phyloP scores from a whole-genome alignment of 768 basidiomycete species.

The Postia placenta region DNA sequence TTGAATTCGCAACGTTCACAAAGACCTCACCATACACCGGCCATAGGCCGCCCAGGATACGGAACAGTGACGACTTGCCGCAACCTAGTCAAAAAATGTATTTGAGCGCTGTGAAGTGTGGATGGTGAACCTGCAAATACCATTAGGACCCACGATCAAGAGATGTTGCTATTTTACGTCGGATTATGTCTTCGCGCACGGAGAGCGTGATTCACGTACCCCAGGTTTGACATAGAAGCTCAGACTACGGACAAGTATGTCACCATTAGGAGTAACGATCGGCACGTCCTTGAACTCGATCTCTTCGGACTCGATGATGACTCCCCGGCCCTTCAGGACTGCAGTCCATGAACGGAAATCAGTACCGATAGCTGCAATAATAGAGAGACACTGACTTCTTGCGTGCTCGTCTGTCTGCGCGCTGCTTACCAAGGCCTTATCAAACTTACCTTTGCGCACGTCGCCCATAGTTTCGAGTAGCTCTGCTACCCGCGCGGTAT shows the following conservation, averaged over 20 bases:
- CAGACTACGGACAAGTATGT: slow-evolving; percentile 77
- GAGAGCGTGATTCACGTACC: slow-evolving; percentile 36
- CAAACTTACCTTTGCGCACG: slow-evolving; percentile 74
- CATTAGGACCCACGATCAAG: slow-evolving; percentile 92
- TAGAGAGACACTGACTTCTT: slow-evolving; percentile 45
- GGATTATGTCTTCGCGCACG: background rate
- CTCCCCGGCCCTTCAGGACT: slow-evolving; percentile 79
- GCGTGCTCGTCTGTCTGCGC: slow-evolving; percentile 69
- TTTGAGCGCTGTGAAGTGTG: background rate
- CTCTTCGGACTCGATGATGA: slow-evolving; percentile 78
- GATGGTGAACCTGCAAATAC: slow-evolving; percentile 28
- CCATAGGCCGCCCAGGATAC: slow-evolving; percentile 97
- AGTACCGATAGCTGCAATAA: background rate
- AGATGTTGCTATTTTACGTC: slow-evolving; percentile 63
- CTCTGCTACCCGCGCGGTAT: slow-evolving; percentile 85
- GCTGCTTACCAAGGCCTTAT: slow-evolving; percentile 81
- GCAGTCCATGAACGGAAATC: background rate
- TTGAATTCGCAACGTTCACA: background rate
- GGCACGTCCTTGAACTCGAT: slow-evolving; percentile 92
- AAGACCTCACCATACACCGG: slow-evolving; percentile 54
- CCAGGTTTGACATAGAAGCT: slow-evolving; percentile 89
- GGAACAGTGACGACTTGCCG: slow-evolving; percentile 88
- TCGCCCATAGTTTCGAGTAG: slow-evolving; percentile 90
- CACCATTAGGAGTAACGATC: slow-evolving; percentile 94
- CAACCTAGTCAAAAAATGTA: slow-evolving; percentile 53